Evolutionary conservation across 345 rosid species (phyloP).

Genomic region (Lagerstroemia speciosa): DNA sequence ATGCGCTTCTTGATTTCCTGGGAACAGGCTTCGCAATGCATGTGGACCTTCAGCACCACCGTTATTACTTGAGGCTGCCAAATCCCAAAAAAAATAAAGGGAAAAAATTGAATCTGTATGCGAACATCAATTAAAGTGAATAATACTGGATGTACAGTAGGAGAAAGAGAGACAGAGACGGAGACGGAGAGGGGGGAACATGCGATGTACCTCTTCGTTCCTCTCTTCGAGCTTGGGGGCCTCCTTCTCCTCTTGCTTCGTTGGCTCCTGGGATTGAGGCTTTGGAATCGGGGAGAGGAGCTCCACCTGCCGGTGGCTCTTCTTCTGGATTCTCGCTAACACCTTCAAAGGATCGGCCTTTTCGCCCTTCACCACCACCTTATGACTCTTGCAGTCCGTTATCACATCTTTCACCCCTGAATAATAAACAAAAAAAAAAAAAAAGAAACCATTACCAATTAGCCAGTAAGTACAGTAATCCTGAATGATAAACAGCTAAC

Average conservation of each 20-base stretch:
- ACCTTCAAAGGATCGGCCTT: constrained; percentile 89
- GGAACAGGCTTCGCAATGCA: constrained; percentile 98
- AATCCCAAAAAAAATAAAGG: not conserved
- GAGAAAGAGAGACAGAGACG: not conserved
- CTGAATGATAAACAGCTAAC: not conserved
- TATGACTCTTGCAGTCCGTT: constrained; percentile 65
- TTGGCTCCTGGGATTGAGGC: constrained; percentile 25
- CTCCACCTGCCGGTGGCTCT: constrained; percentile 78
- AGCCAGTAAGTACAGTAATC: not conserved
- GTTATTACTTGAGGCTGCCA: constrained; percentile 54
- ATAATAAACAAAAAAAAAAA: not conserved
- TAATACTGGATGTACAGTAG: not conserved
- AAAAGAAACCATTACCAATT: not conserved
- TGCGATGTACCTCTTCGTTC: constrained; percentile 57
- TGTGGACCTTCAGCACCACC: constrained; percentile 67
- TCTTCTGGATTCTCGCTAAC: constrained; percentile 62
- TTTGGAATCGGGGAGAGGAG: constrained; percentile 82
- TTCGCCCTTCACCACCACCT: constrained; percentile 91
- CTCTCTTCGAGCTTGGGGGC: constrained; percentile 45
- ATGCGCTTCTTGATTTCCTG: constrained; percentile 82
- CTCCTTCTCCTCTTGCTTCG: constrained; percentile 33
- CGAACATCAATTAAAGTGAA: not conserved
- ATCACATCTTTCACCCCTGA: constrained; percentile 82
- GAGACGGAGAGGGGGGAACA: not conserved
- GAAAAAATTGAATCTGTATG: not conserved